phyloP scores from a whole-genome alignment of 2,329 filamentous ascomycete species.

The Botryotinia convoluta region DNA sequence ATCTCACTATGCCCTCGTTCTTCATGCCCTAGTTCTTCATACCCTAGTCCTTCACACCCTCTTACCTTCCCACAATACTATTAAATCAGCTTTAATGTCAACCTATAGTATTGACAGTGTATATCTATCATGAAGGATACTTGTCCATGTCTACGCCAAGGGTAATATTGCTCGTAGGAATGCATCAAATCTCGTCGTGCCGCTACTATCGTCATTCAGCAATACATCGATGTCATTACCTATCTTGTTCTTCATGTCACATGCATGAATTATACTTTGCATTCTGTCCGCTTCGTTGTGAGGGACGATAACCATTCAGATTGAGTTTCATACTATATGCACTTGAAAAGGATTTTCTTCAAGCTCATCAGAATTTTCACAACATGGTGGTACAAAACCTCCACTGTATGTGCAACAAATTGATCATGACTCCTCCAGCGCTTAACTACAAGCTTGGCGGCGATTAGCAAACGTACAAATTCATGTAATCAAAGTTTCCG shows the following conservation, averaged over 20 bases:
- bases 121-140: neutral
- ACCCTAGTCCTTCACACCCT: too few species aligned
- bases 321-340: neutral
- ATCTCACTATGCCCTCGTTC: neutral
- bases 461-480: too few species aligned
- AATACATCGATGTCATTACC: neutral
- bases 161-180: neutral
- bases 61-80: neutral
- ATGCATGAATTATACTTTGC: neutral
- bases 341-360: neutral
- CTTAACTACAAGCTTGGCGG: neutral
- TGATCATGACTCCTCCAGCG: accelerated
- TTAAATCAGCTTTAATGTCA: neutral
- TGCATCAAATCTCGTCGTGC: neutral
- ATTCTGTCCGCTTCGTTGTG: too few species aligned
- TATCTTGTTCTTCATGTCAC: neutral
- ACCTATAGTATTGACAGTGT: neutral
- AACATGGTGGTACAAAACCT: accelerated
- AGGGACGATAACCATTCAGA: neutral
- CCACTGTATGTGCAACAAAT: neutral
- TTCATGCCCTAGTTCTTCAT: neutral
- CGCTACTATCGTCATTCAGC: accelerated
- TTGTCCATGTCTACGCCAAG: neutral
- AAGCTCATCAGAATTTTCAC: neutral
- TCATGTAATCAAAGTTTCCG: neutral